Percentiles rank a stretch among this genome's conserved stretches.
Conservation (phyloP, 1,139 yeast genomes). For the Zygoascus meyerae region DNA sequence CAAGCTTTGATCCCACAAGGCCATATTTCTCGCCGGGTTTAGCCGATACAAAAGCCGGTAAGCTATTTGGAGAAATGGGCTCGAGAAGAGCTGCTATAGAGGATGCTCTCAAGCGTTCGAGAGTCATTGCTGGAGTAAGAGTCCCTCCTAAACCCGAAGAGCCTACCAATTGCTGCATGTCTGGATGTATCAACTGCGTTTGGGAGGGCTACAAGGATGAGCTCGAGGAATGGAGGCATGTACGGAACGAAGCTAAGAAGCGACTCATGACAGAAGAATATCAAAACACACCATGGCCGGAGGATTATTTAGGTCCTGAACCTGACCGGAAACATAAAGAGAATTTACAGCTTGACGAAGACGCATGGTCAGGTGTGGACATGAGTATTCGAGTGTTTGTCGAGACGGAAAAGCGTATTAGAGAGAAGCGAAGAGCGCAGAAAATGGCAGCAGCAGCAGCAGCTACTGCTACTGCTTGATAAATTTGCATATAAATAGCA, state of each 20-base stretch:
- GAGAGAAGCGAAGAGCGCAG: constrained; percentile 31
- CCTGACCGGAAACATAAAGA: constrained; percentile 32
- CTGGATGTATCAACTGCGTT: constrained; percentile 94
- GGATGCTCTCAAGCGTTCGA: constrained; percentile 28
- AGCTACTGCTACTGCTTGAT: neutral
- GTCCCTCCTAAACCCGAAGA: constrained; percentile 81
- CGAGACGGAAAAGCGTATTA: constrained; percentile 66
- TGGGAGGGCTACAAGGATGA: constrained; percentile 94
- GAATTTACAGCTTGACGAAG: constrained; percentile 31
- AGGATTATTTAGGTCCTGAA: constrained; percentile 65
- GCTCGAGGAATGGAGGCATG: constrained; percentile 67
- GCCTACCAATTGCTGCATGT: constrained; percentile 96
- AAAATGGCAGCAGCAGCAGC: constrained; percentile 3
- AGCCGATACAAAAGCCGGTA: constrained; percentile 3
- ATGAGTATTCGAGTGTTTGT: constrained; percentile 76
- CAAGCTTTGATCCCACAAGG: constrained; percentile 23
- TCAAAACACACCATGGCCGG: constrained; percentile 63
- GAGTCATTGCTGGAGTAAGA: constrained; percentile 56
- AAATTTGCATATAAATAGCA: neutral
- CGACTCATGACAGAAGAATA: constrained; percentile 32
- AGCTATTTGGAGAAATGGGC: constrained; percentile 37
- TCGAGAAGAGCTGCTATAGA: constrained; percentile 32
- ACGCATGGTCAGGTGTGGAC: constrained; percentile 66
- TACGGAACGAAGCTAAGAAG: constrained; percentile 57
- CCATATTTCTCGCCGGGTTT: constrained; percentile 4